Evolutionary conservation across 2,329 filamentous ascomycete genomes (phyloP), one percentile per base, ranked within the genome.

Genomic region (Kalmusia sp.): DNA sequence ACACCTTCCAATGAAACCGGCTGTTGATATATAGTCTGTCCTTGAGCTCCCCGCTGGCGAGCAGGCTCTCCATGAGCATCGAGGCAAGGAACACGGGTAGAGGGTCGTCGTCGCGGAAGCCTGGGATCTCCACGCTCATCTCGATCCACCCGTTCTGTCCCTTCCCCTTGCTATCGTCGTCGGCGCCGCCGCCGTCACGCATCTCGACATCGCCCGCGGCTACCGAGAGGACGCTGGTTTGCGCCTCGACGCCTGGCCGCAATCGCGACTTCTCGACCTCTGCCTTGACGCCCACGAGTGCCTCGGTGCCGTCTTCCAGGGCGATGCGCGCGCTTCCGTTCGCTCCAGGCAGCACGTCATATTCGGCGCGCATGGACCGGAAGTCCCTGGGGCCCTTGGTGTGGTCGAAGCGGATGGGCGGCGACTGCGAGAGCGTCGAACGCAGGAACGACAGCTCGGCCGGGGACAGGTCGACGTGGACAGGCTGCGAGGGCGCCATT

Each of bases 371-470:
- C 52, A 99, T 80, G 0, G 93, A 92, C 3, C 95, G 91, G 81
- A 98, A 98, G 75, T 97, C 91, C 28, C 87, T 90, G 17, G 92
- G 80, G 15, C 67, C 69, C 54, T 73, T 73, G 57, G 70, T 70
- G 62, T 67, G 63, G 75, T 99, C 95, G 19, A 93, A 91, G 21
- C 95, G 92, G 72, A 98, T 89, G 17, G 95, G 92, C 9, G 92
- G 92, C 37, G 78, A 79, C 55, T 93, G 88, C 6, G 87, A 84
- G 69, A 99, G 91, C 5, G 93, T 93, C 60, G 85, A 87, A 82
- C 96, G 92, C 46, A 98, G 87, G 80, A 97, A 99, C 65, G 93
- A 92, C 68, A 99, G 90, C 80, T 99, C 95, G 69, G 95, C 92
- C 41, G 95, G 93, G 49, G 93, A 97, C 76, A 98, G 88, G 65